Evolutionary conservation across 139 green algal species (phyloP), one percentile per base, ranked within the genome.

Genomic region (Astrephomene gubernaculifera): DNA sequence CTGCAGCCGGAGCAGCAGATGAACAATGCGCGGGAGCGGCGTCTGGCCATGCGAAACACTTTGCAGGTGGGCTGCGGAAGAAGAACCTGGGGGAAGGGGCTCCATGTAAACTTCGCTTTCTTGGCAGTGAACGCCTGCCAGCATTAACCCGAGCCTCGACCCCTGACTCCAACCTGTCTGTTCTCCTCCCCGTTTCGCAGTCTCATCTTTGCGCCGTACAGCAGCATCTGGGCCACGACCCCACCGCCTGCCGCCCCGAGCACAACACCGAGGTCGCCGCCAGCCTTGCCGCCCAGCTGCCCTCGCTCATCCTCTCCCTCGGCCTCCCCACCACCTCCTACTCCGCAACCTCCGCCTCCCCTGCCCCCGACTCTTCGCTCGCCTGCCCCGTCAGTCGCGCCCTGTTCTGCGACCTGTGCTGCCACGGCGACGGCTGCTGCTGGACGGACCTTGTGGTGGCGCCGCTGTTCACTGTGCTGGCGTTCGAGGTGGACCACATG

Each of bases 331-430:
- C 36, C 21, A 9, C 57, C 39, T 2, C 25, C 39, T 25, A 17
- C 54, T 35, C 57, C 27, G 24, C 27, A 10, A 7, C 39, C 12
- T 45, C 39, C 41, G 31, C 69, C 25, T 9, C 67, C 6, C 8
- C 80, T 41, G 31, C 36, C 35, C 44, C 25, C 22, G 81, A 60
- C 49, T 8, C 45, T 21, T n/a, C 60, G 4, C 67, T 83, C 27
- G 1, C 36, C 43, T 60, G 38, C 76, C 54, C 60, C 41, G 61
- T n/a, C 57, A 45, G 39, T n/a, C 74, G 60, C n/a, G 68, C 45
- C 39, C 52, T 94, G 43, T 78, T 94, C 70, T 80, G 68, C 12
- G 92, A 94, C 74, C 89, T 95, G 87, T 72, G 90, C 68, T 79
- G 86, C 9, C 86, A 87, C 29, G 92, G 92, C 41, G 92, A 94